phyloP scores from a whole-genome alignment of 805 yeast genomes.

The Saccharomycopsis amapae region DNA sequence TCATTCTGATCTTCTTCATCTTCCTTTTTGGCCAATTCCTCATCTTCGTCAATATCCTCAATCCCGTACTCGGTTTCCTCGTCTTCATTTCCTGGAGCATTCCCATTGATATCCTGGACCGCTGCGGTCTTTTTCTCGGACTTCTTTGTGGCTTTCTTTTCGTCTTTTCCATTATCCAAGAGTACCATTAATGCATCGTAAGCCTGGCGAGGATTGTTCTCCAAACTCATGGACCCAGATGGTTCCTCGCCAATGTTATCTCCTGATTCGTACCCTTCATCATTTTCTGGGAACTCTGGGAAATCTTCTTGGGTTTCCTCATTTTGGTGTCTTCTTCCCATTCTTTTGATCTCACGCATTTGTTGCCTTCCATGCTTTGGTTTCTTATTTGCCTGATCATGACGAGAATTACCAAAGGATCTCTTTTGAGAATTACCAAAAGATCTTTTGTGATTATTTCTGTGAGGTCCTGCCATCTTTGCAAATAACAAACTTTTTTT shows the following conservation, averaged over 20 bases:
- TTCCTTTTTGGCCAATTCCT: conserved; percentile 23
- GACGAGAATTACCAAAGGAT: background rate
- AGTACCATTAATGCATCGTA: conserved; percentile 64
- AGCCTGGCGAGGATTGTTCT: conserved; percentile 36
- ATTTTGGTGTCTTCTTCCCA: conserved; percentile 33
- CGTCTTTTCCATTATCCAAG: conserved; percentile 37
- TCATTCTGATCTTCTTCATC: conserved; percentile 32
- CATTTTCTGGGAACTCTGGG: conserved; percentile 20
- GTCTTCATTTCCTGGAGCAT: conserved; percentile 27
- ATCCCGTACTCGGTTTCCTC: conserved; percentile 25
- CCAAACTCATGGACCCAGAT: conserved; percentile 20
- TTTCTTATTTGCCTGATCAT: conserved; percentile 7
- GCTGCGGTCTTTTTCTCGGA: conserved; percentile 21
- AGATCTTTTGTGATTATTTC: background rate
- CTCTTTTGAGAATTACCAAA: background rate
- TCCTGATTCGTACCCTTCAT: conserved; percentile 20
- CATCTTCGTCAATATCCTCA: conserved; percentile 22
- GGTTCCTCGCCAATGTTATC: conserved; percentile 1
- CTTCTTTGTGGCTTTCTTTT: conserved; percentile 14
- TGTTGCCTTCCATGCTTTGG: conserved; percentile 51
- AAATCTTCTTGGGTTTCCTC: conserved; percentile 22
- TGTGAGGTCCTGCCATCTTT: background rate
- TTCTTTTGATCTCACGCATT: conserved; percentile 52
- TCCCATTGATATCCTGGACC: conserved; percentile 24
- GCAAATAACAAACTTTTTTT: too few relatives aligned